These are phyloP conservation scores for Pachyrhizus erosus DNA, from an alignment of 306 rosid genomes.

Conservation along the genomic window DNA sequence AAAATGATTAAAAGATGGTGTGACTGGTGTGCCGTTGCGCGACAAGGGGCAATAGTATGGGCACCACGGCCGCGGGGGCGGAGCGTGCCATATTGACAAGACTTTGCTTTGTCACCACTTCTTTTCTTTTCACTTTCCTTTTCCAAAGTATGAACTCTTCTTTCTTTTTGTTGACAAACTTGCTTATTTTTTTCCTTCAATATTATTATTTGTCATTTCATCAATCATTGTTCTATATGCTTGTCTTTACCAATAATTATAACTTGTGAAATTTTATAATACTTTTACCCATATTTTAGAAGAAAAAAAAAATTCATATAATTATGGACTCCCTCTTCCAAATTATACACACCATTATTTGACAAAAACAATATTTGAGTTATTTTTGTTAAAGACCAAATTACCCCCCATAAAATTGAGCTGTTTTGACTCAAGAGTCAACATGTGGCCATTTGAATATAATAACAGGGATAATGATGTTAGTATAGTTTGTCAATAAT, in stretches of 20 bases:
- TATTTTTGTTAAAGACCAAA: background rate
- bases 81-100: slow-evolving; percentile 26
- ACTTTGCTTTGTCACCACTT: background rate
- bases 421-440: background rate
- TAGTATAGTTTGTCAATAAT: background rate
- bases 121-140: slow-evolving; percentile 11
- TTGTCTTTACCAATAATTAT: slow-evolving; percentile 35
- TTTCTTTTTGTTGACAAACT: slow-evolving; percentile 29
- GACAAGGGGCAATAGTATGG: background rate
- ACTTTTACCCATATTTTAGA: background rate
- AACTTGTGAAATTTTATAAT: background rate
- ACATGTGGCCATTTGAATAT: background rate
- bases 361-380: background rate
- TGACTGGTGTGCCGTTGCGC: background rate
- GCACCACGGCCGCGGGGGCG: slow-evolving; percentile 35
- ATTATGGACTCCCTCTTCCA: background rate
- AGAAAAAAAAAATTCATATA: background rate
- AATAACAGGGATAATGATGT: background rate
- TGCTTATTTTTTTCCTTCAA: background rate
- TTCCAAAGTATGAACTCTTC: background rate
- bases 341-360: slow-evolving; percentile 13
- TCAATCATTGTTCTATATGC: slow-evolving; percentile 15
- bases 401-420: background rate
- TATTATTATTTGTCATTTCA: slow-evolving; percentile 27
- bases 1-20: background rate